Evolutionary conservation across 805 yeast genomes (phyloP).

Genomic region (Ogataea kodamae): DNA sequence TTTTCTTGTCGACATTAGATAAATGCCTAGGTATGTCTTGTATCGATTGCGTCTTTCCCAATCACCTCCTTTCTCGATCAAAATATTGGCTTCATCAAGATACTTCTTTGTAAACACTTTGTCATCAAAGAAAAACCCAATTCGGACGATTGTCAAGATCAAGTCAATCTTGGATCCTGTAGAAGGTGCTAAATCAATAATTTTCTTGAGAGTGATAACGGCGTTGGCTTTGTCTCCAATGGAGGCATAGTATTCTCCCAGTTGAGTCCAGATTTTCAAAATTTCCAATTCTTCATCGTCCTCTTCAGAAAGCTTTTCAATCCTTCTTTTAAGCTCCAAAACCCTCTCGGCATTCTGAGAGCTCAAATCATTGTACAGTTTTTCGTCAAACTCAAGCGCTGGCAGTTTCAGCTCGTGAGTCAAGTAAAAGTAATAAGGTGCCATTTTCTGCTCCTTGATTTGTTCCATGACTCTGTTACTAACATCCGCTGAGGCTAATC

Average conservation of each 20-base stretch:
- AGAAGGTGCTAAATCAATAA: conserved; percentile 75
- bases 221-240: conserved; percentile 82
- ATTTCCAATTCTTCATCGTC: conserved; percentile 86
- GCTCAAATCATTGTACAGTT: conserved; percentile 47
- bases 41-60: conserved; percentile 97
- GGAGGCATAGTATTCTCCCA: conserved; percentile 84
- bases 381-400: conserved; percentile 56
- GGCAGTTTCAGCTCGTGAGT: conserved; percentile 41
- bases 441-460: conserved; percentile 63
- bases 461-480: conserved; percentile 46
- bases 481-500: conserved; percentile 30
- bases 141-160: conserved; percentile 71
- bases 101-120: conserved; percentile 63
- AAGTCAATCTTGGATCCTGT: conserved; percentile 91
- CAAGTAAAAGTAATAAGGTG: conserved; percentile 77
- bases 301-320: conserved; percentile 53
- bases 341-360: conserved; percentile 55
- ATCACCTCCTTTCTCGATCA: conserved; percentile 96
- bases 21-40: conserved; percentile 88
- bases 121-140: conserved; percentile 89
- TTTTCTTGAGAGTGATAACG: conserved; percentile 59
- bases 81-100: conserved; percentile 64
- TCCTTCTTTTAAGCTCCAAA: conserved; percentile 49
- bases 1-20: conserved; percentile 77
- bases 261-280: conserved; percentile 68